phyloP scores from a whole-genome alignment of 345 rosid species.

The Cardiospermum halicacabum region DNA sequence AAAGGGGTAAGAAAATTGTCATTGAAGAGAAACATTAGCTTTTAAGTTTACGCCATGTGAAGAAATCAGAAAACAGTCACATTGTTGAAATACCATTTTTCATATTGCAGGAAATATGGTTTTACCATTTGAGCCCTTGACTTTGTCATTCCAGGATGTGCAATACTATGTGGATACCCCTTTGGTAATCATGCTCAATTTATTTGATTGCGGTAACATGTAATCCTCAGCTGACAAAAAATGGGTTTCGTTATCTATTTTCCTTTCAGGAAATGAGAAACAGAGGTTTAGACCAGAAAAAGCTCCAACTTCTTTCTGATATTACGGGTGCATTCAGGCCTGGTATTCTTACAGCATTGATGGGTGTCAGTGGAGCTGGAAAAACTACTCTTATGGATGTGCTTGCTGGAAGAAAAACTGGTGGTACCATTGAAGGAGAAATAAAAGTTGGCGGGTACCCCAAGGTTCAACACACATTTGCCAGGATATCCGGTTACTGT shows the following conservation, averaged over 20 bases:
- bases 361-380: conserved; percentile 46
- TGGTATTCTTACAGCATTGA: conserved; percentile 35
- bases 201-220: background rate
- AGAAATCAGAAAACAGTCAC: background rate
- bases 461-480: conserved; percentile 19
- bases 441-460: conserved; percentile 33
- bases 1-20: conserved; percentile 12
- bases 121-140: conserved; percentile 40
- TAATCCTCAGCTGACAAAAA: background rate
- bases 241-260: background rate
- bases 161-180: conserved; percentile 36
- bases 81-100: background rate
- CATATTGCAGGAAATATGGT: conserved; percentile 26
- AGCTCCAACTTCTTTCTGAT: conserved; percentile 30
- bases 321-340: conserved; percentile 39
- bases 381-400: conserved; percentile 42
- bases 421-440: conserved; percentile 32
- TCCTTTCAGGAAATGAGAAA: conserved; percentile 42
- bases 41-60: too few relatives aligned
- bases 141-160: conserved; percentile 37
- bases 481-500: conserved; percentile 15
- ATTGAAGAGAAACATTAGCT: too few relatives aligned
- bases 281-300: conserved; percentile 25
- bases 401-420: conserved; percentile 35
- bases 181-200: conserved; percentile 24